Evolutionary conservation across 257 asterid genomes (phyloP).

Genomic region (Gentiana macrophylla): DNA sequence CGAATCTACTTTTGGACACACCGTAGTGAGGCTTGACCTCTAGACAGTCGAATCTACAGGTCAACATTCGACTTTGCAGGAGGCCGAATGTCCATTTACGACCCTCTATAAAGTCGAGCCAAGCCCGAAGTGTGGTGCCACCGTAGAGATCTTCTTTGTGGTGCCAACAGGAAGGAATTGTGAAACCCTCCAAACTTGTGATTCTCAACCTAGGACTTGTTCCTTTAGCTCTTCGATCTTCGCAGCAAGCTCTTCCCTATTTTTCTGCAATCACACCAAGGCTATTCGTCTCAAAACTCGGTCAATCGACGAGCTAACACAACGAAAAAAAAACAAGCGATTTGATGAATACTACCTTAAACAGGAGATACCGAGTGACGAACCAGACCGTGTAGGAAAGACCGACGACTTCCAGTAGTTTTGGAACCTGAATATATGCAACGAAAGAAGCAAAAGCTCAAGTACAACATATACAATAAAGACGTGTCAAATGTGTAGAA

Average conservation of each 20-base stretch:
- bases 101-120: no score
- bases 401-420: conserved; percentile 63
- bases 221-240: conserved; percentile 56
- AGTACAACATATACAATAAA: neutral
- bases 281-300: neutral
- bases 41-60: neutral
- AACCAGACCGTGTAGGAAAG: conserved; percentile 78
- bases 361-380: conserved; percentile 54
- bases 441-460: conserved; percentile 1
- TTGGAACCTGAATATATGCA: conserved; percentile 42
- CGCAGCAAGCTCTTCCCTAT: conserved; percentile 49
- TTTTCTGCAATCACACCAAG: conserved; percentile 37
- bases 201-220: conserved; percentile 41
- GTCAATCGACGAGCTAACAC: neutral
- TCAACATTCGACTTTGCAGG: neutral
- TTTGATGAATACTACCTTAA: conserved; percentile 40
- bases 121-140: neutral
- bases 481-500: neutral
- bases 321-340: neutral
- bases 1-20: no score
- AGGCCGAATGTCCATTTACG: no score
- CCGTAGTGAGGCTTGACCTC: no score
- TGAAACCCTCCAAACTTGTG: neutral
- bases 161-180: neutral
- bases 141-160: neutral